phyloP scores from a whole-genome alignment of 2,329 filamentous ascomycete genomes.

The Coleophoma eucalyptorum region DNA sequence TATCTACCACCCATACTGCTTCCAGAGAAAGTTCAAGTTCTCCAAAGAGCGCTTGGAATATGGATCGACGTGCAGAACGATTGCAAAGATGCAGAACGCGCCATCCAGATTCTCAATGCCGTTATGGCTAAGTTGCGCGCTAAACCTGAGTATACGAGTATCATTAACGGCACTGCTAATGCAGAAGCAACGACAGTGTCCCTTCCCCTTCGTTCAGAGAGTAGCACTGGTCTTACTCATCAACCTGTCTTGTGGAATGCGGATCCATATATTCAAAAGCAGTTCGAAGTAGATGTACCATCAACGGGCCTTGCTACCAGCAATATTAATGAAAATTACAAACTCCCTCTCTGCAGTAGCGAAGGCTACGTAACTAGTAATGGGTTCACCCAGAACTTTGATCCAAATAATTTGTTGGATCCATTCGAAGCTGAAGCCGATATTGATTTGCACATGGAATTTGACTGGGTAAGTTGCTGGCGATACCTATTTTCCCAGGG shows the following conservation, averaged over 20 bases:
- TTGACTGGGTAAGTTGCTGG: slow-evolving; percentile 1
- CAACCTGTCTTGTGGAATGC: neutral
- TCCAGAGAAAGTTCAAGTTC: slow-evolving; percentile 12
- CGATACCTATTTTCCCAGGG: neutral
- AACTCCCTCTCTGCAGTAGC: neutral
- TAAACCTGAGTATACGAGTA: slow-evolving; percentile 2
- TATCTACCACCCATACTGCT: slow-evolving; percentile 3
- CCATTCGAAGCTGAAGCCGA: neutral
- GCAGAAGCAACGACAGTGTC: neutral
- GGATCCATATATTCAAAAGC: neutral
- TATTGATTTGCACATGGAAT: neutral
- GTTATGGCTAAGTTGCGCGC: slow-evolving; percentile 12
- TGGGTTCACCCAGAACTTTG: neutral
- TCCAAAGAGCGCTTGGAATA: slow-evolving; percentile 15
- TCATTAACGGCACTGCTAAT: neutral
- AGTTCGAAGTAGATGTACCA: neutral
- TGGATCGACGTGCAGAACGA: slow-evolving; percentile 17
- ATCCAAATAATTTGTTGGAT: neutral
- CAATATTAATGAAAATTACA: neutral
- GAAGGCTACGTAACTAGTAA: neutral
- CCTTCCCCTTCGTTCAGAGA: neutral
- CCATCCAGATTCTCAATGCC: slow-evolving; percentile 11
- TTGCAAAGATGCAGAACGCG: slow-evolving; percentile 17
- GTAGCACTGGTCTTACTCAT: neutral
- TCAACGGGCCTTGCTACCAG: neutral